phyloP scores from a whole-genome alignment of 768 basidiomycete genomes.

The Macrolepiota dolichaula region DNA sequence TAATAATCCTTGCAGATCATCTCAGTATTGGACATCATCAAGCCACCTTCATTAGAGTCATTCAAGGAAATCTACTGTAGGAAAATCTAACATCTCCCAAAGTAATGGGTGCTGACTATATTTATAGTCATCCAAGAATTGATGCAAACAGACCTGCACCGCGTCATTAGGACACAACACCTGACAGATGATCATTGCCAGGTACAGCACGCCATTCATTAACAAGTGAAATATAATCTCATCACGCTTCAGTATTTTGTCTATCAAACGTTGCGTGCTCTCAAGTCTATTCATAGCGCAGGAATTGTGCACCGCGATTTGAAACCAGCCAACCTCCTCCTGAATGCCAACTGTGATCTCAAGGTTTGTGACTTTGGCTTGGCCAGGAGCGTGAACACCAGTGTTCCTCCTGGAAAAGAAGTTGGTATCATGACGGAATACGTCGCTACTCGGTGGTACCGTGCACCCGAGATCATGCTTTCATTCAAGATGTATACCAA shows the following conservation, averaged over 20 bases:
- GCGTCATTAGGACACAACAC: conserved; percentile 87
- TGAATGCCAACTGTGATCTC: conserved; percentile 88
- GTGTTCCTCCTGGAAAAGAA: conserved; percentile 54
- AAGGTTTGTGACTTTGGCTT: conserved; percentile 91
- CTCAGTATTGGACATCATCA: conserved; percentile 87
- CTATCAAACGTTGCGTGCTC: conserved; percentile 80
- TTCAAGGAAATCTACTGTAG: conserved; percentile 89
- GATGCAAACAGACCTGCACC: conserved; percentile 89
- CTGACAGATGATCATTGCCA: conserved; percentile 89
- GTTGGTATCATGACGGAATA: conserved; percentile 76
- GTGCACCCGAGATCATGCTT: conserved; percentile 93
- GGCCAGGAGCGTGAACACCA: conserved; percentile 62
- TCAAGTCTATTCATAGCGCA: conserved; percentile 88
- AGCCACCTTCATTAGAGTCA: conserved; percentile 65
- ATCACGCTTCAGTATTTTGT: conserved; percentile 59
- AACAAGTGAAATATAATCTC: conserved; percentile 28
- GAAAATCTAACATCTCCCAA: conserved; percentile 15
- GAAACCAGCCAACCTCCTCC: conserved; percentile 84
- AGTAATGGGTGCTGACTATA: conserved; percentile 3
- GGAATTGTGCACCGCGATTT: conserved; percentile 77
- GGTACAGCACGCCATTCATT: conserved; percentile 38
- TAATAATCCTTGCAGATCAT: conserved; percentile 62
- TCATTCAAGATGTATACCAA: conserved; percentile 89
- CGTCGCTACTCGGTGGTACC: conserved; percentile 91
- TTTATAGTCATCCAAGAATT: conserved; percentile 74